Evolutionary conservation across 2,329 filamentous ascomycete species (phyloP).

Genomic region (Verticillium zaregamsianum): DNA sequence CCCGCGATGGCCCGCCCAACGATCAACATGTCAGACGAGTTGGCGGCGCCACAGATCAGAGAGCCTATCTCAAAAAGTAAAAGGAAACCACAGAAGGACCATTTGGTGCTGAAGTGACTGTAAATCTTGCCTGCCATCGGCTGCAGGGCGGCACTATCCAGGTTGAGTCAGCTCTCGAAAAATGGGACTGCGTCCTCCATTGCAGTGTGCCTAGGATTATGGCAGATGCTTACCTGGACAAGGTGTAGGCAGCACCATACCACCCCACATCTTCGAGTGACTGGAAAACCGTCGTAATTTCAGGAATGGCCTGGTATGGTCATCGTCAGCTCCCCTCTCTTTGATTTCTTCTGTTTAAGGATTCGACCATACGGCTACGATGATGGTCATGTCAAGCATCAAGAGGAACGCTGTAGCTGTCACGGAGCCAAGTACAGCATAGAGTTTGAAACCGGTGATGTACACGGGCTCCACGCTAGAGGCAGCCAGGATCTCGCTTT

Average conservation of each 20-base stretch:
- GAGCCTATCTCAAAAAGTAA: conserved; percentile 34
- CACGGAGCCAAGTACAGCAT: conserved; percentile 29
- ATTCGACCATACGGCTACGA: conserved; percentile 36
- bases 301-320: conserved; percentile 34
- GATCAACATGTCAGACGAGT: conserved; percentile 41
- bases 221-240: conserved; percentile 35
- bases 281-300: conserved; percentile 46
- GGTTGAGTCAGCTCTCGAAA: neutral
- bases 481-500: neutral
- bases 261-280: conserved; percentile 50
- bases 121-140: conserved; percentile 50
- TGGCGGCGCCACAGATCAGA: conserved; percentile 41
- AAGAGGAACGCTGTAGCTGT: conserved; percentile 41
- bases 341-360: neutral
- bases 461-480: conserved; percentile 13
- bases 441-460: conserved; percentile 26
- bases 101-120: conserved; percentile 30
- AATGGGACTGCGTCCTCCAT: neutral
- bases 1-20: conserved; percentile 46
- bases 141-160: conserved; percentile 40
- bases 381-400: conserved; percentile 48
- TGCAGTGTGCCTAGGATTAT: neutral
- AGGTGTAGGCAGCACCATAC: conserved; percentile 44
- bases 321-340: conserved; percentile 1
- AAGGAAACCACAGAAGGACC: conserved; percentile 23